Conservation (phyloP, 2,329 filamentous ascomycete genomes). For the Elsinoe arachidis region DNA sequence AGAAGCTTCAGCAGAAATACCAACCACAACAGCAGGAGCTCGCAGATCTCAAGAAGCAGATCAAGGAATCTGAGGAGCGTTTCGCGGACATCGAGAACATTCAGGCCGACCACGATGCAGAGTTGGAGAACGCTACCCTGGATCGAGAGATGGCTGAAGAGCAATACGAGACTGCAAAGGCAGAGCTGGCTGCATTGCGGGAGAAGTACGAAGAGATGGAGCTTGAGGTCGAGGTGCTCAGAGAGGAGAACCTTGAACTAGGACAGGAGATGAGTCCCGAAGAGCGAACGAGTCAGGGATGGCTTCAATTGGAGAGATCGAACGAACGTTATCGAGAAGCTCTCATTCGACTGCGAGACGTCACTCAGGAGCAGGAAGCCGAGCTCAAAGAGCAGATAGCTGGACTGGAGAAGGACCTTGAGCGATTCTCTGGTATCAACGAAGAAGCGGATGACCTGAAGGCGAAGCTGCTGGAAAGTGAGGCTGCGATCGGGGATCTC, state of each 20-base stretch:
- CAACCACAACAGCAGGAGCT: slow-evolving; percentile 78
- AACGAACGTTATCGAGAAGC: slow-evolving; percentile 84
- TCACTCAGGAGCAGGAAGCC: slow-evolving; percentile 75
- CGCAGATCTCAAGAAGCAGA: slow-evolving; percentile 61
- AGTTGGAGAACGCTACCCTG: slow-evolving; percentile 76
- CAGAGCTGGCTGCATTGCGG: slow-evolving; percentile 70
- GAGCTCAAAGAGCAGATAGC: slow-evolving; percentile 60
- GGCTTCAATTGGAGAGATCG: slow-evolving; percentile 82
- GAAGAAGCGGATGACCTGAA: slow-evolving; percentile 61
- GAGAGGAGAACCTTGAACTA: slow-evolving; percentile 78
- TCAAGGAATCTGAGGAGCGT: slow-evolving; percentile 65
- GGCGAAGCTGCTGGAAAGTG: slow-evolving; percentile 62
- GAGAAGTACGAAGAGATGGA: slow-evolving; percentile 73
- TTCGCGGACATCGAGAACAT: slow-evolving; percentile 62
- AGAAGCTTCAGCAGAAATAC: slow-evolving; percentile 83
- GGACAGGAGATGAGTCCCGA: slow-evolving; percentile 79
- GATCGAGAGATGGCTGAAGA: slow-evolving; percentile 97
- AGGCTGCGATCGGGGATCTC: slow-evolving; percentile 73
- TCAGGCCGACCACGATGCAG: slow-evolving; percentile 75
- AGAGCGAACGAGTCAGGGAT: slow-evolving; percentile 76
- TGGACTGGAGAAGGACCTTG: slow-evolving; percentile 32
- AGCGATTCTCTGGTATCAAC: slow-evolving; percentile 33
- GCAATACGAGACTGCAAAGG: slow-evolving; percentile 70
- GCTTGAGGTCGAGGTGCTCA: slow-evolving; percentile 76
- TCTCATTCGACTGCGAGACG: slow-evolving; percentile 71